These are phyloP conservation scores for Lecanicillium sp. DNA, from an alignment of 2,329 filamentous ascomycete genomes.

Conservation along the genomic window DNA sequence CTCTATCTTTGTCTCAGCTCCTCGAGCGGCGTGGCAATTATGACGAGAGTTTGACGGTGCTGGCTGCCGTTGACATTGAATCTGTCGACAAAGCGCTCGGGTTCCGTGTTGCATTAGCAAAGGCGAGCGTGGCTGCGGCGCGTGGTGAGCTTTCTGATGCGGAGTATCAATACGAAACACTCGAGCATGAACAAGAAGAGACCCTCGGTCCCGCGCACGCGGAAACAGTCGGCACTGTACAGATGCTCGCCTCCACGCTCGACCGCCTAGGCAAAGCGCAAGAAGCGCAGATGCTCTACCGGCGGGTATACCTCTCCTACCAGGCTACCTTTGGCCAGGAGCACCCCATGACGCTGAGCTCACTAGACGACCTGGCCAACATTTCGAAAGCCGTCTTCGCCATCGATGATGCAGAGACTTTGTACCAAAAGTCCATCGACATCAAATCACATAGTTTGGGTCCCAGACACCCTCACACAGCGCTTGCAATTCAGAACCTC, in stretches of 20 bases:
- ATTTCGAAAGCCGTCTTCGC: constrained; percentile 16
- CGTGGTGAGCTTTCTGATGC: constrained; percentile 14
- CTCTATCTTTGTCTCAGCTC: constrained; percentile 14
- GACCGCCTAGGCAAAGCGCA: constrained; percentile 15
- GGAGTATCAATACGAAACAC: constrained; percentile 13
- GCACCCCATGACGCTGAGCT: constrained; percentile 19
- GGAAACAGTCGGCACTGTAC: constrained; percentile 17
- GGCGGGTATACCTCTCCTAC: constrained; percentile 18
- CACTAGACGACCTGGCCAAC: constrained; percentile 19
- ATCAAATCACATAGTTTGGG: constrained; percentile 15
- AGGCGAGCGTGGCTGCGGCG: constrained; percentile 14
- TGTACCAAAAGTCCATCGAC: constrained; percentile 18
- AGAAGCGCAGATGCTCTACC: constrained; percentile 16
- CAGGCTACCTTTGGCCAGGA: constrained; percentile 17
- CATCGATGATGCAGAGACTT: constrained; percentile 19
- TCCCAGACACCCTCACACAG: constrained; percentile 15
- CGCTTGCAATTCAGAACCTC: constrained; percentile 16
- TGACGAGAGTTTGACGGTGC: constrained; percentile 13
- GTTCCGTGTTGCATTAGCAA: constrained; percentile 16
- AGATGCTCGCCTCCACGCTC: constrained; percentile 16
- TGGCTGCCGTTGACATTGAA: constrained; percentile 13
- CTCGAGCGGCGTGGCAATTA: constrained; percentile 13
- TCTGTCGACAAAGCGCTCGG: constrained; percentile 16
- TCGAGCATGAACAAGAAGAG: constrained; percentile 16
- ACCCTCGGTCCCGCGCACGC: constrained; percentile 15